Evolutionary conservation across 805 yeast genomes (phyloP).

Genomic region (Candida piceae): DNA sequence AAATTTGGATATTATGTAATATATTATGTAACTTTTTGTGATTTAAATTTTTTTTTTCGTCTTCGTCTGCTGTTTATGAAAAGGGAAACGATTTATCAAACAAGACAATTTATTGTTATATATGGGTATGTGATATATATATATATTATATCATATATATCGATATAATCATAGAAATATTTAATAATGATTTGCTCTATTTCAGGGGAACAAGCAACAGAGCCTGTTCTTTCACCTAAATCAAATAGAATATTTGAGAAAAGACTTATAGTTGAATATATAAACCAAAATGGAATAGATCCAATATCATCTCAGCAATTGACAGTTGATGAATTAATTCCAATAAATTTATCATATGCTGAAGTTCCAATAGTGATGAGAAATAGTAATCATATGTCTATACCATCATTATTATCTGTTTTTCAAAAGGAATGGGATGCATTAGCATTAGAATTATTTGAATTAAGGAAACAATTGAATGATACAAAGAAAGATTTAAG

Average conservation of each 20-base stretch:
- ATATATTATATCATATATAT: too few species aligned
- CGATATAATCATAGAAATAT: too few species aligned
- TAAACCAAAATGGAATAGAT: constrained; percentile 62
- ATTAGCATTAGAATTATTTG: constrained; percentile 71
- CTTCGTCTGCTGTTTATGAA: too few species aligned
- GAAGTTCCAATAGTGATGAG: constrained; percentile 16
- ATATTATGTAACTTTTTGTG: too few species aligned
- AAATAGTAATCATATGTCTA: constrained; percentile 47
- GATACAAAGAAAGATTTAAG: constrained; percentile 68
- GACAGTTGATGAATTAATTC: constrained; percentile 51
- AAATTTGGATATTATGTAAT: too few species aligned
- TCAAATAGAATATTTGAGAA: constrained; percentile 71
- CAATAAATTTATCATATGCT: constrained; percentile 17
- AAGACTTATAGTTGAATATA: constrained; percentile 52
- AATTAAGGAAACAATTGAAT: constrained; percentile 65
- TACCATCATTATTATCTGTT: constrained; percentile 69
- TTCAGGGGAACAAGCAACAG: constrained; percentile 68
- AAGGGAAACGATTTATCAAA: too few species aligned
- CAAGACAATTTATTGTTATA: too few species aligned
- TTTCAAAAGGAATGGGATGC: constrained; percentile 92
- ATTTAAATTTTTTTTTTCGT: too few species aligned
- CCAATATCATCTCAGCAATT: constrained; percentile 70
- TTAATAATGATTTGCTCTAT: constrained; percentile 26
- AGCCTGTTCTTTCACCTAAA: constrained; percentile 72
- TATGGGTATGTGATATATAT: too few species aligned